Conservation (phyloP, 2,329 filamentous ascomycete genomes). For the Microcyclospora pomicola region DNA sequence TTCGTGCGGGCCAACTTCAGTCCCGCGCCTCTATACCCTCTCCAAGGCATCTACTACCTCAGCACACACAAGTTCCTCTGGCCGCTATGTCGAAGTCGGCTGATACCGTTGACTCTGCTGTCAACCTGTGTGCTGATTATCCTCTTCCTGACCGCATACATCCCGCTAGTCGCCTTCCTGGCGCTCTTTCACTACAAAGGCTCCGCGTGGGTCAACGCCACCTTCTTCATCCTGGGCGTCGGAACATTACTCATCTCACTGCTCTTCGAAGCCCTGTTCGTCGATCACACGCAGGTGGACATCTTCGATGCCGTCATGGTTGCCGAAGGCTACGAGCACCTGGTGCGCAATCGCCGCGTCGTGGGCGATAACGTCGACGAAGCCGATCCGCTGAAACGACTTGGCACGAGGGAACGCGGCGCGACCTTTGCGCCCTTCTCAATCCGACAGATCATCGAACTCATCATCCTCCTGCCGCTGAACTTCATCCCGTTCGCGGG, state of each 20-base stretch:
- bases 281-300: slow-evolving; percentile 63
- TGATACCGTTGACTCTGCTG: slow-evolving; percentile 69
- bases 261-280: slow-evolving; percentile 38
- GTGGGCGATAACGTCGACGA: slow-evolving; percentile 58
- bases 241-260: slow-evolving; percentile 47
- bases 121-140: slow-evolving; percentile 72
- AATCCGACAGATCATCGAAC: slow-evolving; percentile 76
- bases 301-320: slow-evolving; percentile 74
- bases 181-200: slow-evolving; percentile 69
- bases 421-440: slow-evolving; percentile 82
- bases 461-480: slow-evolving; percentile 52
- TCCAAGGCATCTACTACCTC: slow-evolving; percentile 67
- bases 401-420: slow-evolving; percentile 65
- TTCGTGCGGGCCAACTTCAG: slow-evolving; percentile 22
- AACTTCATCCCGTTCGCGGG: slow-evolving; percentile 79
- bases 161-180: slow-evolving; percentile 80
- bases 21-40: slow-evolving; percentile 20
- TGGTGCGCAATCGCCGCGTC: slow-evolving; percentile 47
- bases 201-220: slow-evolving; percentile 79
- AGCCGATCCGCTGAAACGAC: slow-evolving; percentile 58
- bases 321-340: slow-evolving; percentile 53
- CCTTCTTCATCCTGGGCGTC: slow-evolving; percentile 65
- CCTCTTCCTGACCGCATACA: slow-evolving; percentile 75
- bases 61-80: slow-evolving; percentile 62
- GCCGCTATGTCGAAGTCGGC: slow-evolving; percentile 61